These are phyloP conservation scores for Globisporangium iwayamae DNA, from an alignment of 352 stramenopile genomes.

Conservation along the genomic window DNA sequence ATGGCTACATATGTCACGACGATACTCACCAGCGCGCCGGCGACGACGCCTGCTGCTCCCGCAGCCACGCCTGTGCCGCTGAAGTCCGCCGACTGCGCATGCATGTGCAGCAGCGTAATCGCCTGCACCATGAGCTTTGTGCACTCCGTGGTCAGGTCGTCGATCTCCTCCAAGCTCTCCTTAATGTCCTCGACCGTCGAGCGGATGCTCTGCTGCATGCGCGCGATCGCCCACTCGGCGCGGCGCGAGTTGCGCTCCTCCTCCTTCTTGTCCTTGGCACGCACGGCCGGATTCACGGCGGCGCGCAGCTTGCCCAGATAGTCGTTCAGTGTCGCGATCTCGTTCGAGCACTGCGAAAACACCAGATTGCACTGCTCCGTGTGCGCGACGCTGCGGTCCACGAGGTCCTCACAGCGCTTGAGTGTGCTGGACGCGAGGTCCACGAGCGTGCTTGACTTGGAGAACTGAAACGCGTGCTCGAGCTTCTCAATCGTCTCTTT, in stretches of 20 bases:
- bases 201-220: slow-evolving; percentile 68
- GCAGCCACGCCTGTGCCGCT: slow-evolving; percentile 81
- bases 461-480: slow-evolving; percentile 82
- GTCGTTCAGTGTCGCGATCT: slow-evolving; percentile 71
- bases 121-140: slow-evolving; percentile 84
- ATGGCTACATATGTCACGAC: not conserved
- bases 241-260: slow-evolving; percentile 68
- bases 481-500: slow-evolving; percentile 61
- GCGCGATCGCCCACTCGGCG: slow-evolving; percentile 69
- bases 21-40: slow-evolving; percentile 56
- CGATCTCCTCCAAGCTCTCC: slow-evolving; percentile 71
- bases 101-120: slow-evolving; percentile 84
- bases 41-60: slow-evolving; percentile 75
- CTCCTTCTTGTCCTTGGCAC: slow-evolving; percentile 60
- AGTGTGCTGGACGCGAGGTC: slow-evolving; percentile 71
- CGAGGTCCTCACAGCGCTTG: slow-evolving; percentile 60
- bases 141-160: slow-evolving; percentile 77
- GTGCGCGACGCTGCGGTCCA: slow-evolving; percentile 64
- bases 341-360: slow-evolving; percentile 76
- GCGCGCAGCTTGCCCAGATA: slow-evolving; percentile 76
- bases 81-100: slow-evolving; percentile 74
- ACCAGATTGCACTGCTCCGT: slow-evolving; percentile 80
- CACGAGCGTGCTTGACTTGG: slow-evolving; percentile 63
- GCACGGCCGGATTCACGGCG: slow-evolving; percentile 45
- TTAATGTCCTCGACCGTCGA: slow-evolving; percentile 69